Evolutionary conservation across 345 rosid species (phyloP).

Genomic region (Clarkia xantiana): DNA sequence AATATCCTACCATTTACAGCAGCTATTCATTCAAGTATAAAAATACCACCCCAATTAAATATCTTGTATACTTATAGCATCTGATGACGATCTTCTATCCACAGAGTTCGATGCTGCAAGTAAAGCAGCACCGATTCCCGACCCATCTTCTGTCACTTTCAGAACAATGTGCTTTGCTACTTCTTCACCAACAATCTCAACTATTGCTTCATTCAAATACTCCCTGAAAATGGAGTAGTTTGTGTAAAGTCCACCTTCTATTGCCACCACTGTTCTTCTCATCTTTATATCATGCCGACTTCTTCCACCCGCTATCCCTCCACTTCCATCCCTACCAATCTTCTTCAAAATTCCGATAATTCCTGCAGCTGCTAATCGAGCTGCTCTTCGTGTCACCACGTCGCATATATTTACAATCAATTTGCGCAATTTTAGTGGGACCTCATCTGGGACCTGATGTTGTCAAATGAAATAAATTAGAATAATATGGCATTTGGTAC

Average conservation of each 20-base stretch:
- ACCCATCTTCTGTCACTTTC: slow-evolving; percentile 57
- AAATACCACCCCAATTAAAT: too few species aligned
- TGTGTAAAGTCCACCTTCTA: slow-evolving; percentile 74
- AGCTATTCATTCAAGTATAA: too few species aligned
- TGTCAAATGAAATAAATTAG: too few species aligned
- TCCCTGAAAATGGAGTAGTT: slow-evolving; percentile 55
- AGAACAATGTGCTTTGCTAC: slow-evolving; percentile 46
- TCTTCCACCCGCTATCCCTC: slow-evolving; percentile 53
- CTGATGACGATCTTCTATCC: slow-evolving; percentile 28
- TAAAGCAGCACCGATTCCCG: slow-evolving; percentile 84
- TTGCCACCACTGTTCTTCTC: slow-evolving; percentile 79
- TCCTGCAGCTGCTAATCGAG: slow-evolving; percentile 85
- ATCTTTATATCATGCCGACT: slow-evolving; percentile 44
- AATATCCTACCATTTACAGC: too few species aligned
- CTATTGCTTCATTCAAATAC: slow-evolving; percentile 70
- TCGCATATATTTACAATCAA: slow-evolving; percentile 71
- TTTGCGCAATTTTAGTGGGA: slow-evolving; percentile 59
- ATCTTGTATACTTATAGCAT: slow-evolving; percentile 31
- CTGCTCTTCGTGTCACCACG: slow-evolving; percentile 79
- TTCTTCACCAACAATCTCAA: slow-evolving; percentile 70
- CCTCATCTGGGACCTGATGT: slow-evolving; percentile 51
- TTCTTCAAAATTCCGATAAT: slow-evolving; percentile 84
- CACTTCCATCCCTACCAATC: slow-evolving; percentile 79
- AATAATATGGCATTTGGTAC: neutral
- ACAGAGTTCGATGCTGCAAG: slow-evolving; percentile 56